Evolutionary conservation across 306 rosid genomes (phyloP), one percentile per base, ranked within the genome.

Genomic region (Cucurbita moschata): DNA sequence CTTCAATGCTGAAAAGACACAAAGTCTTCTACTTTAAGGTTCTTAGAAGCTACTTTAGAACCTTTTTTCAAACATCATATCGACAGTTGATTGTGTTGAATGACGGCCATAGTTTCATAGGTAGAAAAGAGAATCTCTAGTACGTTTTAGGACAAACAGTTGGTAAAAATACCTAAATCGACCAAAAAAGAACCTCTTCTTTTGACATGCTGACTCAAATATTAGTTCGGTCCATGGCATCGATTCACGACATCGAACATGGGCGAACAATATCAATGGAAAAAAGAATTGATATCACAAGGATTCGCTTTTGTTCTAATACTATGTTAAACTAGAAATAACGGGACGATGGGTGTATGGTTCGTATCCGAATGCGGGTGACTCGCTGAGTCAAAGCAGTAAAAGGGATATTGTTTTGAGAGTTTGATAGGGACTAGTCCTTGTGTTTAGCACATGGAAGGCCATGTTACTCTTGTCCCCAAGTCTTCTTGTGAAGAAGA

Each of bases 391-490:
- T 64, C 81, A 78, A 85, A 75, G 53, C 82, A 82, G n/a, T 15
- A 63, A 73, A 23, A 18, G 72, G 81, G 80, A 76, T 83, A 83
- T 81, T 75, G 79, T 76, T 84, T 79, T 78, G 49, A 74, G 82
- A 76, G 59, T 70, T 75, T 83, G 96, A 90, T 82, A 71, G 86
- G 37, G 97, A 90, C 92, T 77, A 75, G 37, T 60, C 88, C 77
- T 79, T 81, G 72, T 79, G 76, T 73, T 82, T 76, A 76, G 89
- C 98, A 90, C 97, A 88, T 87, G 98, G 74, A 87, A 81, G 85
- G 82, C 97, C 98, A 93, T 87, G 98, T 93, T 88, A 87, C 98
- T 85, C 93, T 87, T 90, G 89, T 82, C 90, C 77, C 86, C 81
- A 83, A 82, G 47, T 66, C 62, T 83, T 81, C 77, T 67, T 47